phyloP scores from a whole-genome alignment of 805 yeast genomes.

The Ogataea henricii region DNA sequence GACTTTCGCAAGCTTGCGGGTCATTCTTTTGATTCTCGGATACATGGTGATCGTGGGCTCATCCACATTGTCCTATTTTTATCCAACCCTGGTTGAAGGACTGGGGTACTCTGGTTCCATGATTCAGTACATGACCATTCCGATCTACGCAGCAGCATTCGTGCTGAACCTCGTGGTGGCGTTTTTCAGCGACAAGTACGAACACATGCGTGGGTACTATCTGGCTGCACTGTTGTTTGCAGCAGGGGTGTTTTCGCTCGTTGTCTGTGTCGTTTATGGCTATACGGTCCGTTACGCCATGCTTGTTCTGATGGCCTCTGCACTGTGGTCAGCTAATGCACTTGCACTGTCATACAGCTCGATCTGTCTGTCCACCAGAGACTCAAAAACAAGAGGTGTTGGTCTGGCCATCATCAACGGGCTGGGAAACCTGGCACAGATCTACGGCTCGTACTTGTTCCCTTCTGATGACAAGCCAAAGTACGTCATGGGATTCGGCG shows the following conservation, averaged over 20 bases:
- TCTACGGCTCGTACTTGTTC: conserved; percentile 56
- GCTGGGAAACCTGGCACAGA: conserved; percentile 55
- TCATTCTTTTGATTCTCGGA: conserved; percentile 39
- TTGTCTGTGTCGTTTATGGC: conserved; percentile 10
- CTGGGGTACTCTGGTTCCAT: conserved; percentile 50
- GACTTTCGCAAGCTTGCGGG: conserved; percentile 9
- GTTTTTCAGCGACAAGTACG: conserved; percentile 56
- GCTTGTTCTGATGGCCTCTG: conserved; percentile 59
- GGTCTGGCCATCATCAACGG: conserved; percentile 48
- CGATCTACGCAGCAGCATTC: conserved; percentile 55
- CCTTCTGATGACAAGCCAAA: conserved; percentile 48
- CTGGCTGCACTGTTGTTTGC: conserved; percentile 52
- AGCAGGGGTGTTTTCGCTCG: conserved; percentile 38
- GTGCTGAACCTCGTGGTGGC: conserved; percentile 42
- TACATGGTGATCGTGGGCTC: conserved; percentile 53
- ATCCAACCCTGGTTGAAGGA: conserved; percentile 61
- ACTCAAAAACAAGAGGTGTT: conserved; percentile 20
- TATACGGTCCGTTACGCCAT: conserved; percentile 52
- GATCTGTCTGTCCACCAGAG: conserved; percentile 37
- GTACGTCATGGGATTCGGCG: conserved; percentile 39
- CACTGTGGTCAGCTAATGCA: conserved; percentile 59
- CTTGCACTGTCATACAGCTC: conserved; percentile 62
- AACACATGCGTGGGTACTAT: conserved; percentile 51
- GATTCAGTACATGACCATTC: conserved; percentile 59
- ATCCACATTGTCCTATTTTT: conserved; percentile 46